Conservation (phyloP, 2,329 filamentous ascomycete species). For the Domatiomyces catenatus region DNA sequence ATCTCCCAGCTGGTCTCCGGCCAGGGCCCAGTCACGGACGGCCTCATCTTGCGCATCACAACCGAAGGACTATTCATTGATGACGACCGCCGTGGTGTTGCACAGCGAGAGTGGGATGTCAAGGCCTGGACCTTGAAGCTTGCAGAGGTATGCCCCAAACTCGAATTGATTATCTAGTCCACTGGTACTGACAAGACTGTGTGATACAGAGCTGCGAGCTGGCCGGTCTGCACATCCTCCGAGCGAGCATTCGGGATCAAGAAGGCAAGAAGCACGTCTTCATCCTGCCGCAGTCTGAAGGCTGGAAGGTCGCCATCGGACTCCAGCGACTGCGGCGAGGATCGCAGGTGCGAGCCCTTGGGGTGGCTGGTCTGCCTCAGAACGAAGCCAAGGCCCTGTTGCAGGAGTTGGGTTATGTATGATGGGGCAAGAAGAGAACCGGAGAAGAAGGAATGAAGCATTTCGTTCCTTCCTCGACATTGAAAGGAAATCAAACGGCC, state of each 20-base stretch:
- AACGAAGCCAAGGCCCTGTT: constrained; percentile 29
- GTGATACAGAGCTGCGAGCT: constrained; percentile 25
- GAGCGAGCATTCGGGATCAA: constrained; percentile 42
- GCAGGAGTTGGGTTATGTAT: constrained; percentile 26
- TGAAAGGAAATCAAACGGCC: too few relatives aligned
- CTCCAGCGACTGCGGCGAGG: constrained; percentile 41
- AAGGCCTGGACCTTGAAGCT: constrained; percentile 95
- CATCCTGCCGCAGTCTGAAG: constrained; percentile 42
- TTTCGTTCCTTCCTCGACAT: not conserved
- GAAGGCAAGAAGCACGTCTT: constrained; percentile 49
- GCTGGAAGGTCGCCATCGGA: constrained; percentile 47
- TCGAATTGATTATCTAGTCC: constrained; percentile 33
- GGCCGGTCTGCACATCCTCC: constrained; percentile 38
- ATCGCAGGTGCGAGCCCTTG: constrained; percentile 39
- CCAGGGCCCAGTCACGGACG: constrained; percentile 75
- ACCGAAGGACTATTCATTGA: constrained; percentile 95
- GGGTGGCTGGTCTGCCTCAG: constrained; percentile 36
- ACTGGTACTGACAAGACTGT: constrained; percentile 10
- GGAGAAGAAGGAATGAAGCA: too few relatives aligned
- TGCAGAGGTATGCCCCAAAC: constrained; percentile 81
- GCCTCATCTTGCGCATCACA: constrained; percentile 77
- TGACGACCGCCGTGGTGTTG: constrained; percentile 77
- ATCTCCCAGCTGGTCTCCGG: constrained; percentile 78
- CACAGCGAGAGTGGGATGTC: constrained; percentile 96
- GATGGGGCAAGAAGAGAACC: constrained; percentile 3